Conservation (phyloP, 2,329 filamentous ascomycete genomes). For the Colletotrichum truncatum region DNA sequence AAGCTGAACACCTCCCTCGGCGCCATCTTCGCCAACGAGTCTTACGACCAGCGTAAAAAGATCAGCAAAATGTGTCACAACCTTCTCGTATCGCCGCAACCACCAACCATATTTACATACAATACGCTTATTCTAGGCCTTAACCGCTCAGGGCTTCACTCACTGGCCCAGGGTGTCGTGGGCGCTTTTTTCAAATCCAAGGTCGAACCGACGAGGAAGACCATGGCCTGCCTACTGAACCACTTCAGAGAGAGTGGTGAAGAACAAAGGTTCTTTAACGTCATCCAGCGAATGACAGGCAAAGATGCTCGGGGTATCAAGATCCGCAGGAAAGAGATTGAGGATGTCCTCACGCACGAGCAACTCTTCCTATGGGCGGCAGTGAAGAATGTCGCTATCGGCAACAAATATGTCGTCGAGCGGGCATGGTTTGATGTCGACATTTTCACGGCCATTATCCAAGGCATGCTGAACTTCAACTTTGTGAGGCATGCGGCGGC, state of each 20-base stretch:
- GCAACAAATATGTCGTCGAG: constrained; percentile 49
- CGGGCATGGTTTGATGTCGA: constrained; percentile 47
- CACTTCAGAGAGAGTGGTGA: constrained; percentile 57
- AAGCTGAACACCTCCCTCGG: constrained; percentile 17
- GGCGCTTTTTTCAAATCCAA: constrained; percentile 57
- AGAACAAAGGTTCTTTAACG: constrained; percentile 51
- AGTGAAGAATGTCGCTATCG: constrained; percentile 35
- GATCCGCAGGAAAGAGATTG: constrained; percentile 44
- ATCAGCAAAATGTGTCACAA: constrained; percentile 70
- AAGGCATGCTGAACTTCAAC: constrained; percentile 58
- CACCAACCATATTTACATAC: constrained; percentile 75
- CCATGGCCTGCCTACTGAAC: constrained; percentile 57
- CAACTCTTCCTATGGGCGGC: constrained; percentile 40
- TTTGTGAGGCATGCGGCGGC: constrained; percentile 53
- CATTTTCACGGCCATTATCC: constrained; percentile 56
- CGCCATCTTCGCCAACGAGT: constrained; percentile 2
- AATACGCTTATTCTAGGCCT: constrained; percentile 78
- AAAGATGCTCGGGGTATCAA: constrained; percentile 50
- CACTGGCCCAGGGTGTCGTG: constrained; percentile 62
- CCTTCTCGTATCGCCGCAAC: constrained; percentile 67
- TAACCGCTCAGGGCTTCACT: constrained; percentile 56
- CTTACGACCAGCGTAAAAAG: not conserved
- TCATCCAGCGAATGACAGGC: constrained; percentile 56
- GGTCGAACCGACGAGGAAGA: constrained; percentile 58
- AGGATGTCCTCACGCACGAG: constrained; percentile 39